These are phyloP conservation scores for Starmerella potacharoeniae DNA, from an alignment of 805 yeast species.

Conservation along the genomic window DNA sequence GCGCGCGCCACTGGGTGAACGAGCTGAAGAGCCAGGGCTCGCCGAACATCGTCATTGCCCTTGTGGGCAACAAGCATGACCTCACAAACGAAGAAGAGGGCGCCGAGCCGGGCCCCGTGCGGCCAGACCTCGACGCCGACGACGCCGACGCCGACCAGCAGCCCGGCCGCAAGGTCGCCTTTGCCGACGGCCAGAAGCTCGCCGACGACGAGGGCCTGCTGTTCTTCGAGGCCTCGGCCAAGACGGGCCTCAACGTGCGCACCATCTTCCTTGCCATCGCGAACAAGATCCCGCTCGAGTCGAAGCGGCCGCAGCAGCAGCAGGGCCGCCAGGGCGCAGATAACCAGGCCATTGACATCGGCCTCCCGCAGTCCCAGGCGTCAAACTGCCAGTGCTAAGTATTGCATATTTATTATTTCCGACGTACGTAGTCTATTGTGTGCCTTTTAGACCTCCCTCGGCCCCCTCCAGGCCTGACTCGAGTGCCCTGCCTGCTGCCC, in stretches of 20 bases:
- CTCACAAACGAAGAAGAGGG: constrained; percentile 40
- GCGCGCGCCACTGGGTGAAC: constrained; percentile 97
- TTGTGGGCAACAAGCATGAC: constrained; percentile 89
- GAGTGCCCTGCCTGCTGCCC: background rate
- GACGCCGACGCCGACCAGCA: constrained; percentile 34
- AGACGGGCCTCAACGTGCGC: constrained; percentile 76
- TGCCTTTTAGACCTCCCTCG: background rate
- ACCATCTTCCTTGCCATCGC: constrained; percentile 89
- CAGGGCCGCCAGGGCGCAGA: constrained; percentile 23
- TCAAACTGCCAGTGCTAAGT: constrained; percentile 21
- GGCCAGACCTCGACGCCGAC: constrained; percentile 22
- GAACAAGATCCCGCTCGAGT: constrained; percentile 59
- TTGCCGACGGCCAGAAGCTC: constrained; percentile 73
- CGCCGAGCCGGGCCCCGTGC: constrained; percentile 24
- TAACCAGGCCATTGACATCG: constrained; percentile 20
- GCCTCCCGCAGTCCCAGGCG: constrained; percentile 15
- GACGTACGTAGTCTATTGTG: constrained; percentile 2
- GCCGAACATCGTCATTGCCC: constrained; percentile 82
- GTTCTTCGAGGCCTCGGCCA: constrained; percentile 92
- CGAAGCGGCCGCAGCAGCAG: constrained; percentile 22
- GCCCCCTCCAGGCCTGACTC: no score
- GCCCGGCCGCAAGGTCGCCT: constrained; percentile 57
- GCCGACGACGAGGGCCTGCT: constrained; percentile 86
- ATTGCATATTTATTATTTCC: constrained; percentile 6
- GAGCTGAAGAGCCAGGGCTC: constrained; percentile 92